Evolutionary conservation across 768 basidiomycete genomes (phyloP).

Genomic region (Favolaschia claudopus): DNA sequence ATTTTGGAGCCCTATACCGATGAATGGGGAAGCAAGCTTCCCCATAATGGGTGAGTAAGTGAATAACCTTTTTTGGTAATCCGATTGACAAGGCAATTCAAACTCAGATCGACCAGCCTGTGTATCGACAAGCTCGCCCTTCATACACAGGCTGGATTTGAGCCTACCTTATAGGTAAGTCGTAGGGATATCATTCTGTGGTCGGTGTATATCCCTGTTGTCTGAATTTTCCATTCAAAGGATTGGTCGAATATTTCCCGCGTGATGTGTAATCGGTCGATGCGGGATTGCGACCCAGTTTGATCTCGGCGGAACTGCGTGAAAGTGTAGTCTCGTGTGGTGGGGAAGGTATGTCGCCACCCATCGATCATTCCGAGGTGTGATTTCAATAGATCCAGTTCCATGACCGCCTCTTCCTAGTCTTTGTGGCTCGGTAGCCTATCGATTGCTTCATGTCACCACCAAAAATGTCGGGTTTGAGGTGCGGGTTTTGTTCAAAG

Average conservation of each 20-base stretch:
- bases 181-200: slow-evolving; percentile 36
- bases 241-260: slow-evolving; percentile 1
- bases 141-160: no score
- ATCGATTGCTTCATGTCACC: slow-evolving; percentile 53
- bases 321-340: slow-evolving; percentile 35
- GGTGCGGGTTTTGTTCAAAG: no score
- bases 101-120: no score
- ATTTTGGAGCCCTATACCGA: no score
- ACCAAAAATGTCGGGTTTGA: no score
- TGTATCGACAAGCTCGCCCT: no score
- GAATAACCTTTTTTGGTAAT: no score
- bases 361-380: slow-evolving; percentile 35
- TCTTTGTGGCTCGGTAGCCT: slow-evolving; percentile 38
- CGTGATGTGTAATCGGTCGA: slow-evolving; percentile 45
- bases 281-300: slow-evolving; percentile 38
- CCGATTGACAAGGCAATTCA: no score
- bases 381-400: slow-evolving; percentile 30
- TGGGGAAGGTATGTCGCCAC: slow-evolving; percentile 37
- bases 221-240: slow-evolving; percentile 34
- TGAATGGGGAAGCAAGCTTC: no score
- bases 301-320: no score
- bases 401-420: not conserved
- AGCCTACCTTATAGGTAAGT: slow-evolving; percentile 21
- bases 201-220: slow-evolving; percentile 33
- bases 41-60: no score